Base-by-base conservation (phyloP, 1,284 basidiomycete genomes). In the Ceratobasidium sp. region DNA sequence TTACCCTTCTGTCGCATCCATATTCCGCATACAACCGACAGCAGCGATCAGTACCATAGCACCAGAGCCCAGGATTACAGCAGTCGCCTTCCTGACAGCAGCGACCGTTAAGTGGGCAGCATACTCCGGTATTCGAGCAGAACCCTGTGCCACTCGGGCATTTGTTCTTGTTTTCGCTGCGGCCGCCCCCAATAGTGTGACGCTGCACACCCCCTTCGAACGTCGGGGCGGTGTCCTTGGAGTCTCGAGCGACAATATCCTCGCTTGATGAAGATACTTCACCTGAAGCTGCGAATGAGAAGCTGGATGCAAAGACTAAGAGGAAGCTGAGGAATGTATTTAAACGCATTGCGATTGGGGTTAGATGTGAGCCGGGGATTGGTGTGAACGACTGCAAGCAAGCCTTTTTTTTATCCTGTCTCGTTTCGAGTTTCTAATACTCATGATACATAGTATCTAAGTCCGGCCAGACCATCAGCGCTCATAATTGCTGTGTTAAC, bases 51-150 rank as follows among this genome's bases (percentile, higher is more conserved):
- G 46, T 48, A 48, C n/a, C n/a, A n/a, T 48, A 66, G 38, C 64
- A 66, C 64, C 64, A 66, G 18, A 2, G 27, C 44, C 64, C 64
- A 48, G 64, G 1, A 8, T 41, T 48, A n/a, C 64, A 66, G 38
- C 64, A 66, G 18, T 2, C 27, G 1, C 23, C 14, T 1, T 41
- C 23, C 4, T 20, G 33, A 27, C 64, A 66, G 44, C 64, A 66
- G 14, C n/a, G 35, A 27, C 65, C 65, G 20, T 38, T 38, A 44
- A 50, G 12, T 23, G 44, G 65, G 46, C 65, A 67, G 33, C 65
- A 67, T 50, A 20, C 46, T 23, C 65, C 65, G 8, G 65, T 50
- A 5, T 27, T 27, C 48, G 48, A 3, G 57, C 57, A 59, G 18
- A 6, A 27, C 1, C 57, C 57, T 14, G n/a, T 27, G 8, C 57